A percentile compares a stretch with the other conserved stretches of the same genome.
Conservation (phyloP, 2,329 filamentous ascomycete genomes). For the Chaetomiaceae sp. region DNA sequence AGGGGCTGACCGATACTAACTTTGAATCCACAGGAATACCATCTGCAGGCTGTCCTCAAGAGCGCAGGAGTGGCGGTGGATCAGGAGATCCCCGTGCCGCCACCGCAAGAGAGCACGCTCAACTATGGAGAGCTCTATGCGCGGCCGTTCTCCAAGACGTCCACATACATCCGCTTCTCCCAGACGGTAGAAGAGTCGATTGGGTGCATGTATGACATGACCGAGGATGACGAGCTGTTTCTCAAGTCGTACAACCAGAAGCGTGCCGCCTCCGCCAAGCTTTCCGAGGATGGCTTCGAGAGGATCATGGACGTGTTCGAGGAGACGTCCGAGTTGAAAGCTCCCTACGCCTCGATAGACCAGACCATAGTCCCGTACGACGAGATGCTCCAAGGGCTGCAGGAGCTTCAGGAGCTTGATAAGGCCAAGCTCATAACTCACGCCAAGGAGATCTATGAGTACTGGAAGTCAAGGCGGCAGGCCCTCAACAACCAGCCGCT, state of each 20-base stretch:
- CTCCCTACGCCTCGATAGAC: slow-evolving; percentile 85
- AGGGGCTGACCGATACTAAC: slow-evolving; percentile 26
- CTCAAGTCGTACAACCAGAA: slow-evolving; percentile 79
- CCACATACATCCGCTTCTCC: slow-evolving; percentile 94
- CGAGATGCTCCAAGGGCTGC: slow-evolving; percentile 64
- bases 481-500: slow-evolving; percentile 63
- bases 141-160: slow-evolving; percentile 71
- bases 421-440: slow-evolving; percentile 46
- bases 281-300: slow-evolving; percentile 89
- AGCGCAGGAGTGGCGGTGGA: slow-evolving; percentile 50
- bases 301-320: slow-evolving; percentile 93
- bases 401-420: slow-evolving; percentile 45
- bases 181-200: slow-evolving; percentile 96
- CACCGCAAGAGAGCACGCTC: slow-evolving; percentile 58
- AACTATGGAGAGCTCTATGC: slow-evolving; percentile 88
- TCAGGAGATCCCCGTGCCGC: slow-evolving; percentile 60
- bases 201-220: slow-evolving; percentile 90
- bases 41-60: slow-evolving; percentile 76
- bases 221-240: slow-evolving; percentile 78
- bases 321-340: slow-evolving; percentile 72
- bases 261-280: slow-evolving; percentile 55
- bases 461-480: slow-evolving; percentile 73
- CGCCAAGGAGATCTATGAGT: slow-evolving; percentile 77
- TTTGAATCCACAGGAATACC: slow-evolving; percentile 66
- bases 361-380: slow-evolving; percentile 75